phyloP scores from a whole-genome alignment of 2,329 filamentous ascomycete species.

The Amesomyces nigricolor region DNA sequence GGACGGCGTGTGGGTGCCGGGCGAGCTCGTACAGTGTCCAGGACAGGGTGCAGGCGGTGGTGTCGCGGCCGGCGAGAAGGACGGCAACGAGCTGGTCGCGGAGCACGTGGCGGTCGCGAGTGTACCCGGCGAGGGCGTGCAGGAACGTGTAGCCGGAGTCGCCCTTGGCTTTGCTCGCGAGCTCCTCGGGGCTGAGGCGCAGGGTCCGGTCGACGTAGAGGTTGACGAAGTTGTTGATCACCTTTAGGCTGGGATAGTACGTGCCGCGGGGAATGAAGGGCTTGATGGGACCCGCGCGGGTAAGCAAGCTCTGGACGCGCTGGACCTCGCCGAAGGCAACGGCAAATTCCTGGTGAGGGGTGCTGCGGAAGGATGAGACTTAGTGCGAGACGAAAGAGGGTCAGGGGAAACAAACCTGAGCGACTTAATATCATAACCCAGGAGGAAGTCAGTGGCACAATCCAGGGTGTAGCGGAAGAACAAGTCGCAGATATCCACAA shows the following conservation, averaged over 20 bases:
- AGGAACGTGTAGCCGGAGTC: conserved; percentile 44
- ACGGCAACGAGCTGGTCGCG: background rate
- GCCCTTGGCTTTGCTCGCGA: conserved; percentile 66
- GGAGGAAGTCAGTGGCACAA: background rate
- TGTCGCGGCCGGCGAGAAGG: background rate
- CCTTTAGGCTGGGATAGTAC: conserved; percentile 55
- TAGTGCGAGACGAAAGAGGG: no score
- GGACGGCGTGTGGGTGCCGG: conserved; percentile 60
- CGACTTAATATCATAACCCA: conserved; percentile 48
- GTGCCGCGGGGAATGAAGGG: conserved; percentile 55
- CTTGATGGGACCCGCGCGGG: conserved; percentile 37
- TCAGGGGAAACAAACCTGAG: conserved; percentile 38
- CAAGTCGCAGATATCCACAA: background rate
- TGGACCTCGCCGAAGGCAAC: background rate
- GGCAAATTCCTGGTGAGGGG: conserved; percentile 41
- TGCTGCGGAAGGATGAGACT: conserved; percentile 32
- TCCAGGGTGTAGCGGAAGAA: background rate
- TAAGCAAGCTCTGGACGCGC: conserved; percentile 48
- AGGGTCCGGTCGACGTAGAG: background rate
- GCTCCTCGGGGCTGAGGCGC: conserved; percentile 60
- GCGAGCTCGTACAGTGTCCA: conserved; percentile 81
- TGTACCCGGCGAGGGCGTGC: background rate
- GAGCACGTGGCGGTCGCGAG: background rate
- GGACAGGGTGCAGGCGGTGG: conserved; percentile 53
- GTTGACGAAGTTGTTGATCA: conserved; percentile 27